Evolutionary conservation across 805 yeast species (phyloP).

Genomic region (Wickerhamiella nectarea): DNA sequence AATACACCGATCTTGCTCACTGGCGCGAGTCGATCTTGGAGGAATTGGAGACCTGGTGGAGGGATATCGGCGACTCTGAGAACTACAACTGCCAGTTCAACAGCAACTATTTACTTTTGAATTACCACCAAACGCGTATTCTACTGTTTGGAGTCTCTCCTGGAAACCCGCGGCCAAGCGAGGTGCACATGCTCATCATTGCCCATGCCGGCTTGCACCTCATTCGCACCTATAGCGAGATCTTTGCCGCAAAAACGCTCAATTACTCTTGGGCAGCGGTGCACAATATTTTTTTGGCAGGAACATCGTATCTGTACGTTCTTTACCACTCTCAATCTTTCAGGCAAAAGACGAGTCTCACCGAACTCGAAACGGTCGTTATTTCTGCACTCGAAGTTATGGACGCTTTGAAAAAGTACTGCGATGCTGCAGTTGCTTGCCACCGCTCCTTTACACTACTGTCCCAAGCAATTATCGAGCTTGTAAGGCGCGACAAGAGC

Average conservation of each 20-base stretch:
- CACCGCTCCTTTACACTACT: constrained; percentile 11
- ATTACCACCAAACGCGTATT: constrained; percentile 62
- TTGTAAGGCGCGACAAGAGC: constrained; percentile 9
- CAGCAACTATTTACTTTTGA: constrained; percentile 52
- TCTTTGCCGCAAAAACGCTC: constrained; percentile 43
- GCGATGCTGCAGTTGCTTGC: constrained; percentile 14
- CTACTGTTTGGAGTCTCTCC: constrained; percentile 71
- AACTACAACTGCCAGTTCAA: constrained; percentile 67
- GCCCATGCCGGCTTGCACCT: constrained; percentile 53
- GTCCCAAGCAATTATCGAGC: constrained; percentile 10
- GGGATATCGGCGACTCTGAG: constrained; percentile 38
- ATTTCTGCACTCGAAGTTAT: constrained; percentile 10
- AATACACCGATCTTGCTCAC: constrained; percentile 36
- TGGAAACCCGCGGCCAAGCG: constrained; percentile 39
- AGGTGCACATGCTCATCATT: constrained; percentile 42
- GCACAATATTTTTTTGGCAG: constrained; percentile 79
- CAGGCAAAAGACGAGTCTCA: constrained; percentile 32
- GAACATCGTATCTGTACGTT: constrained; percentile 68
- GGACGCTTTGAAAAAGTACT: constrained; percentile 10
- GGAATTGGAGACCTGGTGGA: constrained; percentile 51
- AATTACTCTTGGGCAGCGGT: constrained; percentile 92
- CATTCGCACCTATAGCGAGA: constrained; percentile 45
- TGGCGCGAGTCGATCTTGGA: constrained; percentile 48
- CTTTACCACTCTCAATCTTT: constrained; percentile 55
- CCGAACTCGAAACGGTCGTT: constrained; percentile 13